Base-by-base conservation (phyloP, 352 stramenopile genomes). In the Phytophthora quininea region DNA sequence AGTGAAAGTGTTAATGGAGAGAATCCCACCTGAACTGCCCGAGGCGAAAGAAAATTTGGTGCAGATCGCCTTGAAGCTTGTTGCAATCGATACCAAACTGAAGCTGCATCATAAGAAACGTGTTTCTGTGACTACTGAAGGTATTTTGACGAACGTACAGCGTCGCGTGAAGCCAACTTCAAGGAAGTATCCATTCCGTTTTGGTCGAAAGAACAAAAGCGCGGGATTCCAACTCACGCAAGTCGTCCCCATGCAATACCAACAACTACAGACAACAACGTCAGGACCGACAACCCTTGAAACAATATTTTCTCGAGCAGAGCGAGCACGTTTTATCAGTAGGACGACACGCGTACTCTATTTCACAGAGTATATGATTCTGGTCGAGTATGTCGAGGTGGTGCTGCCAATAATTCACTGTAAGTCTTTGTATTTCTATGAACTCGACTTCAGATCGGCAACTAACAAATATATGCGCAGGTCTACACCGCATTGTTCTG, bases 361-460 rank as follows among this genome's bases (percentile, higher is more conserved):
- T 24, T 64, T 71, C n/a, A 69, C 62, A 24, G 72, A 83, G 69
- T 83, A 74, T 27, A 37, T 79, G 11, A 33, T 78, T 7, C 53
- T 80, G 40, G 58, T 72, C 31, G 74, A 80, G 56, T 80, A 73
- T 32, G 67, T 62, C 3, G 64, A 78, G 43, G 69, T 78, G 29
- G 50, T 72, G 29, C 47, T 82, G 30, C 65, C 74, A 24, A 19
- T 66, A 19, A 57, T 82, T n/a, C 76, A 76, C 27, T 42, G 68
- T 77, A 58, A 49, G 43, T 27, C 43, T 19, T 24, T 37, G 9
- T 12, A 53, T 48, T 48, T 24, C 15, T 35, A 24, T 49, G 43
- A 12, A n/a, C 43, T 49, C 14, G 48, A 11, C 19, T 33, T 31
- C 27, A 38, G 19, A 40, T 38, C 6, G 43, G 30, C 31, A 12